These are phyloP conservation scores for Neurospora sp. DNA, from an alignment of 495 filamentous ascomycete species.

Conservation along the genomic window DNA sequence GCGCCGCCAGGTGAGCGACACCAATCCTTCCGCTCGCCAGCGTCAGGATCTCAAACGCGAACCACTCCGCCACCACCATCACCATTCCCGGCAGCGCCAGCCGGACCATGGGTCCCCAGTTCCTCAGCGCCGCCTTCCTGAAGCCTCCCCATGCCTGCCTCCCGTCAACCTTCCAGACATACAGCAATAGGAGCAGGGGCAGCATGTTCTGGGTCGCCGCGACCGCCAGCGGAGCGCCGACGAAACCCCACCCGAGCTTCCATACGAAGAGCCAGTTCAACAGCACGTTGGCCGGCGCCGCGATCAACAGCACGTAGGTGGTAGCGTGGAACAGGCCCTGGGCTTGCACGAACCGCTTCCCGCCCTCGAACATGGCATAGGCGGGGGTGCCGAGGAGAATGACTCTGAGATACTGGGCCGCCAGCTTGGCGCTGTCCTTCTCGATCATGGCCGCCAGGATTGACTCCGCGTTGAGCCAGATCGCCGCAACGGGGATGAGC, in stretches of 20 bases:
- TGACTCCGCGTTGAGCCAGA: constrained; percentile 50
- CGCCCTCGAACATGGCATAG: constrained; percentile 58
- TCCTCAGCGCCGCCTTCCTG: constrained; percentile 55
- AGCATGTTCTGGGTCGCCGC: constrained; percentile 72
- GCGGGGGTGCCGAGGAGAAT: constrained; percentile 56
- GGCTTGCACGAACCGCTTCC: constrained; percentile 64
- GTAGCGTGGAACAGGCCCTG: constrained; percentile 64
- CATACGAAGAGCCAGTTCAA: constrained; percentile 68
- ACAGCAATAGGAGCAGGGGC: constrained; percentile 62
- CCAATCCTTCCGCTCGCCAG: constrained; percentile 62
- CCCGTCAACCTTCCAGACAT: constrained; percentile 65
- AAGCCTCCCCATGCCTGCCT: constrained; percentile 85
- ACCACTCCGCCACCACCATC: constrained; percentile 87
- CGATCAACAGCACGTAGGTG: constrained; percentile 56
- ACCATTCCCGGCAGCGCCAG: constrained; percentile 78
- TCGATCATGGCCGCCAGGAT: constrained; percentile 53
- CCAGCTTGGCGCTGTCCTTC: constrained; percentile 48
- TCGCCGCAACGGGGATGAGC: constrained; percentile 48
- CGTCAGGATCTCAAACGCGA: constrained; percentile 75
- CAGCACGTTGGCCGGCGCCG: constrained; percentile 55
- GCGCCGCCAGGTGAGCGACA: constrained; percentile 55
- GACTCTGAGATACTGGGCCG: constrained; percentile 58
- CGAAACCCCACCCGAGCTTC: constrained; percentile 67
- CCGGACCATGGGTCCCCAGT: constrained; percentile 80
- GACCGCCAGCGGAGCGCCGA: constrained; percentile 81